These are phyloP conservation scores for Botryotinia convoluta DNA, from an alignment of 2,329 filamentous ascomycete species.

Conservation along the genomic window DNA sequence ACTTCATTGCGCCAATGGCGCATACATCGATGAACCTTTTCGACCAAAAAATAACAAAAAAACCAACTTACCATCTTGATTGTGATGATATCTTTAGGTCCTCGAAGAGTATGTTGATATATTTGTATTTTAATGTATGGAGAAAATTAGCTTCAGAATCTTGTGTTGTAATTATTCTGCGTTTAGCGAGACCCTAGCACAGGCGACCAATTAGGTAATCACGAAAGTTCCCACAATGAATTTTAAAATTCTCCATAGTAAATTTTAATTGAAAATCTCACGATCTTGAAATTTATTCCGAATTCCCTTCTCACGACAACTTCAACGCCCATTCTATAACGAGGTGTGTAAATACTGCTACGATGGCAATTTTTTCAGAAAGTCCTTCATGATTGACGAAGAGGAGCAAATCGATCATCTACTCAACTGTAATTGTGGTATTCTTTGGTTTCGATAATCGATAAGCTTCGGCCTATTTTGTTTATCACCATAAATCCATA, in stretches of 20 bases:
- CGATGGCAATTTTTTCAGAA: constrained; percentile 19
- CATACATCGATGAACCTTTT: background rate
- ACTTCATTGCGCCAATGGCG: constrained; percentile 11
- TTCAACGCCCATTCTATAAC: constrained; percentile 19
- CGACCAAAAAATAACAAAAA: background rate
- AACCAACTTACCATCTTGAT: constrained; percentile 25
- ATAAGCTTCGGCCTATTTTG: constrained; percentile 1
- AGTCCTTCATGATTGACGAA: constrained; percentile 40
- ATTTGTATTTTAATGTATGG: constrained; percentile 21
- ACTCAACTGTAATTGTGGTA: constrained; percentile 29
- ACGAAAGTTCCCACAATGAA: constrained; percentile 20
- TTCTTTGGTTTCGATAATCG: background rate
- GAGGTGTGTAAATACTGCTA: constrained; percentile 37
- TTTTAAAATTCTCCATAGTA: constrained; percentile 14
- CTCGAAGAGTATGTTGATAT: constrained; percentile 35
- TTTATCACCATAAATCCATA: constrained; percentile 18
- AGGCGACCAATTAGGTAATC: constrained; percentile 18
- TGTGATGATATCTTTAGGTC: constrained; percentile 34
- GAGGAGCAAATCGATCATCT: constrained; percentile 54
- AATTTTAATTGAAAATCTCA: background rate
- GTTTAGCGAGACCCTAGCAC: constrained; percentile 19
- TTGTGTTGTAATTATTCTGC: constrained; percentile 15
- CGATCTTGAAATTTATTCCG: background rate
- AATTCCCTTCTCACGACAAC: background rate
- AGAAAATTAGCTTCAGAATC: constrained; percentile 21